phyloP scores from a whole-genome alignment of 345 rosid species.

The Gossypioides kirkii region DNA sequence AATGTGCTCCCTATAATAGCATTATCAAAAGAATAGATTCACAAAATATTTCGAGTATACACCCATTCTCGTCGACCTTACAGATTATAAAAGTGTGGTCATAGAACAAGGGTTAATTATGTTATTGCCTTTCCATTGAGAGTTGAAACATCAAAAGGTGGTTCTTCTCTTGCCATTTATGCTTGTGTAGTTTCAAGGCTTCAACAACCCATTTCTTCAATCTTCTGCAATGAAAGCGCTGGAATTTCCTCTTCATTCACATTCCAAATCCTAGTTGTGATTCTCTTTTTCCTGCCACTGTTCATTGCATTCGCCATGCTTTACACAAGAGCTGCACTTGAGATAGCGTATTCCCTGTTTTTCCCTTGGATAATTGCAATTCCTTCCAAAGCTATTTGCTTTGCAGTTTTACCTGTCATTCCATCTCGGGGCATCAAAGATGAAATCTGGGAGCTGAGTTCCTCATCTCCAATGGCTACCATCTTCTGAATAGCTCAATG shows the following conservation, averaged over 20 bases:
- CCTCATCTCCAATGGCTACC: slow-evolving; percentile 53
- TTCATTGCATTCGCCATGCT: slow-evolving; percentile 62
- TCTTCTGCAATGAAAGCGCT: slow-evolving; percentile 68
- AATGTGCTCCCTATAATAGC: too few species aligned
- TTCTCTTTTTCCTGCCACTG: slow-evolving; percentile 75
- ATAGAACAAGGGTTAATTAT: not conserved
- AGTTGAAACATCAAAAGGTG: slow-evolving; percentile 73
- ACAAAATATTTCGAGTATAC: too few species aligned
- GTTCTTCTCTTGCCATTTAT: slow-evolving; percentile 68
- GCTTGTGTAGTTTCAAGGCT: slow-evolving; percentile 88
- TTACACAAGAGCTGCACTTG: slow-evolving; percentile 86
- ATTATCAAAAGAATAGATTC: too few species aligned
- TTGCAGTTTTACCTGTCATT: slow-evolving; percentile 80
- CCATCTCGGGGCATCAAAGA: slow-evolving; percentile 74
- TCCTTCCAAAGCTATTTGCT: slow-evolving; percentile 95
- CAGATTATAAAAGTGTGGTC: too few species aligned
- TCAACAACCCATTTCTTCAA: slow-evolving; percentile 74
- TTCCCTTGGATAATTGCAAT: slow-evolving; percentile 91
- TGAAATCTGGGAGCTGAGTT: slow-evolving; percentile 50
- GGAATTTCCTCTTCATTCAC: slow-evolving; percentile 72
- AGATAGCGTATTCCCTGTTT: slow-evolving; percentile 78
- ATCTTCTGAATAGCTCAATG: slow-evolving; percentile 69
- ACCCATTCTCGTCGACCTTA: too few species aligned
- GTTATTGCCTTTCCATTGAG: slow-evolving; percentile 24
- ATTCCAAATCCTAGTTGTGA: slow-evolving; percentile 80